Conservation (phyloP, 805 yeast genomes). For the Ogataea ganodermae region DNA sequence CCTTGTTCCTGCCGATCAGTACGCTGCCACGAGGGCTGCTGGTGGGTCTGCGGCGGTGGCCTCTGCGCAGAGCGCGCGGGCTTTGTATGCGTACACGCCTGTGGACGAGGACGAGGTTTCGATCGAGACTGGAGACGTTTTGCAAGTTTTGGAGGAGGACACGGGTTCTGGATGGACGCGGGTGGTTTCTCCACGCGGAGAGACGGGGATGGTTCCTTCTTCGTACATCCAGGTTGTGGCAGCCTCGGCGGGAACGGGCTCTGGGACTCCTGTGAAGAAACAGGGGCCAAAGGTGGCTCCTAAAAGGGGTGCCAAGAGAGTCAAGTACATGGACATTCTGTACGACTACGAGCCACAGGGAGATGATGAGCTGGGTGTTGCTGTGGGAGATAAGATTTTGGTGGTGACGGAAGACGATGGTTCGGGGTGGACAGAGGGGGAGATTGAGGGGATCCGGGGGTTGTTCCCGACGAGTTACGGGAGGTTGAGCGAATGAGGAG, state of each 20-base stretch:
- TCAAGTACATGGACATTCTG: slow-evolving; percentile 64
- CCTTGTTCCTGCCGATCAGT: slow-evolving; percentile 10
- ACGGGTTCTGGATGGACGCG: slow-evolving; percentile 94
- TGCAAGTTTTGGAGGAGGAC: slow-evolving; percentile 64
- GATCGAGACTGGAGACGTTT: slow-evolving; percentile 58
- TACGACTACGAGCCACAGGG: slow-evolving; percentile 80
- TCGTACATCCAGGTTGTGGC: slow-evolving; percentile 62
- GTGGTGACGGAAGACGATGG: slow-evolving; percentile 74
- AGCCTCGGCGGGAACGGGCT: slow-evolving; percentile 12
- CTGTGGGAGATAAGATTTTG: slow-evolving; percentile 70
- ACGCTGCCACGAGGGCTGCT: not conserved
- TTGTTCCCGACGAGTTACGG: slow-evolving; percentile 81
- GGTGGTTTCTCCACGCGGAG: slow-evolving; percentile 47
- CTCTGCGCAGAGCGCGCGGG: slow-evolving; percentile 38
- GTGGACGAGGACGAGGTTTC: slow-evolving; percentile 75
- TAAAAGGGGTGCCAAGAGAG: slow-evolving; percentile 66
- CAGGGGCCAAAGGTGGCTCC: slow-evolving; percentile 78
- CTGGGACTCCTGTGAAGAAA: slow-evolving; percentile 36
- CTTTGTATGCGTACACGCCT: slow-evolving; percentile 65
- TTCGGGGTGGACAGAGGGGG: slow-evolving; percentile 95
- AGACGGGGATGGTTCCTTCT: slow-evolving; percentile 82
- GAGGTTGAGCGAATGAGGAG: slow-evolving; percentile 21
- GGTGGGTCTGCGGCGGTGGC: slow-evolving; percentile 5
- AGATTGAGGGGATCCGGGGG: slow-evolving; percentile 63
- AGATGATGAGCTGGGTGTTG: slow-evolving; percentile 73